These are phyloP conservation scores for Schizophyllum commune DNA, from an alignment of 1,284 basidiomycete species.

Conservation along the genomic window DNA sequence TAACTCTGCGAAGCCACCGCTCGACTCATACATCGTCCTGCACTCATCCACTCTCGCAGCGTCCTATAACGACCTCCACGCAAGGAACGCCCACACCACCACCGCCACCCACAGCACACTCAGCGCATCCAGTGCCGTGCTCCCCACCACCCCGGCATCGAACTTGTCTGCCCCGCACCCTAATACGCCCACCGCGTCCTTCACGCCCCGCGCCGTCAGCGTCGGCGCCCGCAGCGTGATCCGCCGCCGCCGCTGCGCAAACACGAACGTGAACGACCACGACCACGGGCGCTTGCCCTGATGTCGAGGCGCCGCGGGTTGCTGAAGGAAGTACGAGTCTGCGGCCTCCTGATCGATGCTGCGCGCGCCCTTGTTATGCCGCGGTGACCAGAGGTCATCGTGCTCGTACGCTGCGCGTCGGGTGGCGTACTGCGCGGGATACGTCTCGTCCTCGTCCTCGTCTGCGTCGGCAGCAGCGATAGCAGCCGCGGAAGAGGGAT, in stretches of 20 bases:
- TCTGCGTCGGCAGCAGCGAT: constrained; percentile 15
- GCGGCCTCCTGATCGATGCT: background rate
- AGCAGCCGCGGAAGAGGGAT: constrained; percentile 7
- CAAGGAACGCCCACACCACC: constrained; percentile 25
- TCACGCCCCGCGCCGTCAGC: constrained; percentile 13
- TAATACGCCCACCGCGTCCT: constrained; percentile 12
- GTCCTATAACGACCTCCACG: constrained; percentile 27
- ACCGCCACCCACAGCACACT: constrained; percentile 26
- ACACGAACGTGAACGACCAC: constrained; percentile 35
- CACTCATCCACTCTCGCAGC: too few species aligned
- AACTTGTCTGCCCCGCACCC: constrained; percentile 13
- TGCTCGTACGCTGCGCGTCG: constrained; percentile 18
- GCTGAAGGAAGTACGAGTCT: constrained; percentile 17
- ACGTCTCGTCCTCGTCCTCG: constrained; percentile 32
- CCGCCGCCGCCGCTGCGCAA: constrained; percentile 32
- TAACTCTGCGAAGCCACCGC: background rate
- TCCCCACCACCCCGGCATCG: constrained; percentile 17
- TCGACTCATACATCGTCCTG: too few species aligned
- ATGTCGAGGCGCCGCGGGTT: constrained; percentile 15
- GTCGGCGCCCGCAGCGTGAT: constrained; percentile 29
- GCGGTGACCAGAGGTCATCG: constrained; percentile 25
- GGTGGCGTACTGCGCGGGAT: constrained; percentile 29
- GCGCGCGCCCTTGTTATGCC: constrained; percentile 13
- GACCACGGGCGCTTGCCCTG: constrained; percentile 12
- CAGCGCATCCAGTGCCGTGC: constrained; percentile 22